These are phyloP conservation scores for Fusarium solani-melongenae DNA, from an alignment of 2,329 filamentous ascomycete species.

Conservation along the genomic window DNA sequence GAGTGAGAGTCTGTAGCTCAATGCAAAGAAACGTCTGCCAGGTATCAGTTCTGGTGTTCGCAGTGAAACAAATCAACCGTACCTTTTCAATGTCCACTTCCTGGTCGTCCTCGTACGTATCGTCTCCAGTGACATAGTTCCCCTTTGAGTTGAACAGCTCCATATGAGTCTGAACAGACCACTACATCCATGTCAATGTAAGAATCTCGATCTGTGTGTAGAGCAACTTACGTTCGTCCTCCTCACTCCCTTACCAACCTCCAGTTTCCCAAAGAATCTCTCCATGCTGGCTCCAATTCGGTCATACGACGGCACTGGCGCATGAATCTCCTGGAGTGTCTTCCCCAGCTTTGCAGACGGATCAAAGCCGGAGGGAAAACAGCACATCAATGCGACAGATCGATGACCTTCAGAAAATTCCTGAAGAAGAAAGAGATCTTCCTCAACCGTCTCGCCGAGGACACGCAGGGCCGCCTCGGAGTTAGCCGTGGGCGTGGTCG, in stretches of 20 bases:
- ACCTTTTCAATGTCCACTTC: conserved; percentile 20
- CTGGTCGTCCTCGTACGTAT: conserved; percentile 9
- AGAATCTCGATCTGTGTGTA: neutral
- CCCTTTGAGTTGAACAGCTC: conserved; percentile 18
- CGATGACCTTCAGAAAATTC: conserved; percentile 55
- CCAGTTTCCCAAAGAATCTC: conserved; percentile 56
- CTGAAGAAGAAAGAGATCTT: conserved; percentile 63
- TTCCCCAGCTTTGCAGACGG: conserved; percentile 45
- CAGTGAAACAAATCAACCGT: fast-evolving
- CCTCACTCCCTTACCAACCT: conserved; percentile 49
- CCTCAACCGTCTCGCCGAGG: conserved; percentile 64
- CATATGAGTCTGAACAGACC: conserved; percentile 9
- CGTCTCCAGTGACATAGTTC: conserved; percentile 32
- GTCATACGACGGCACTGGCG: conserved; percentile 63
- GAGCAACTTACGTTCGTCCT: conserved; percentile 55
- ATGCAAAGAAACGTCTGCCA: conserved; percentile 53
- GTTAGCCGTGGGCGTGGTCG: conserved; percentile 40
- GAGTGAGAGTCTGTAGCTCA: conserved; percentile 63
- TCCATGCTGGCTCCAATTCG: conserved; percentile 66
- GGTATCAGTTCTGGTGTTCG: neutral
- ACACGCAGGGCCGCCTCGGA: conserved; percentile 50
- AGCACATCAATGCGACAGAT: conserved; percentile 61
- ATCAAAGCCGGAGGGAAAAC: conserved; percentile 53
- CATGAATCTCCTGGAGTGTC: conserved; percentile 46
- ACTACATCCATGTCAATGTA: neutral